Percentiles rank a stretch among this genome's conserved stretches.
These are phyloP conservation scores for Ambrosiella cleistominuta DNA, from an alignment of 2,329 filamentous ascomycete genomes.

Conservation along the genomic window DNA sequence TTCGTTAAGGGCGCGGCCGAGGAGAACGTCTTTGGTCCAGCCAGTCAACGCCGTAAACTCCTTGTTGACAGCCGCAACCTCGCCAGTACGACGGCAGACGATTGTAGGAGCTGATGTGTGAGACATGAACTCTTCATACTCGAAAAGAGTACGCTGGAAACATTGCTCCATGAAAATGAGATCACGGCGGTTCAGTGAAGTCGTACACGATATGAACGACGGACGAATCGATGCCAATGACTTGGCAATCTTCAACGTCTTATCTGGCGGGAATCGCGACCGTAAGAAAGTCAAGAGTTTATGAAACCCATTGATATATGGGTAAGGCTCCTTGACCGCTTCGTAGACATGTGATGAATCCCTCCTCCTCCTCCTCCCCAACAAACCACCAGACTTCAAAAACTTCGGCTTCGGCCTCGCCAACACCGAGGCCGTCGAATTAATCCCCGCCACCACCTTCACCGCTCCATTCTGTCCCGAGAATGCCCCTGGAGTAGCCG, in stretches of 20 bases:
- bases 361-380: constrained; percentile 41
- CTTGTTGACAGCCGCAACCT: constrained; percentile 88
- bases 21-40: constrained; percentile 76
- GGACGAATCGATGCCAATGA: constrained; percentile 78
- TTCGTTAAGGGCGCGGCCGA: constrained; percentile 72
- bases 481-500: constrained; percentile 17
- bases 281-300: constrained; percentile 66
- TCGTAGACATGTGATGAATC: constrained; percentile 81
- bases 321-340: constrained; percentile 76
- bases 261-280: constrained; percentile 58
- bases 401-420: constrained; percentile 23
- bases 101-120: constrained; percentile 80
- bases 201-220: constrained; percentile 81
- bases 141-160: constrained; percentile 79
- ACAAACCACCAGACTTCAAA: constrained; percentile 19
- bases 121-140: constrained; percentile 84
- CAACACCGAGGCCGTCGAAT: constrained; percentile 16
- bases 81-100: constrained; percentile 78
- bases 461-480: constrained; percentile 14
- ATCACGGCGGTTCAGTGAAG: constrained; percentile 74
- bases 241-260: constrained; percentile 68
- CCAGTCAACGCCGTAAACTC: constrained; percentile 93
- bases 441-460: constrained; percentile 9
- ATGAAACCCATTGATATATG: constrained; percentile 81
- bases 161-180: constrained; percentile 96